A percentile compares a stretch with the other conserved stretches of the same genome.
phyloP scores from a whole-genome alignment of 139 green algal species.

The Chlorella sp. region DNA sequence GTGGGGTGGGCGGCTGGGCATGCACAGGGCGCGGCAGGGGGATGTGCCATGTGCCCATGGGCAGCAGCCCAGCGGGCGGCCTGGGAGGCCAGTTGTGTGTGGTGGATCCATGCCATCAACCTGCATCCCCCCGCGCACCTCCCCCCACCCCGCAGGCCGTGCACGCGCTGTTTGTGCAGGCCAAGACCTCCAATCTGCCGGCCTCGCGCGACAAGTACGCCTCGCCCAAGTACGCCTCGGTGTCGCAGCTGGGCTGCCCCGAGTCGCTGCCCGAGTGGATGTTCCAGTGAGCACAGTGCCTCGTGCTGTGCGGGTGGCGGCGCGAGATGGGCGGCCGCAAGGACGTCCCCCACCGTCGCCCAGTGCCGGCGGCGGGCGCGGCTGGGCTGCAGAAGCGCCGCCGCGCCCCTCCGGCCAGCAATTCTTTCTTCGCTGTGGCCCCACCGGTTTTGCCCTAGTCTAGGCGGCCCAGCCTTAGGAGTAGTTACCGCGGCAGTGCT shows the following conservation, averaged over 20 bases:
- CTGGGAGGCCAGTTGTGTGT: too few species aligned
- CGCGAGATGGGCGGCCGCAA: too few species aligned
- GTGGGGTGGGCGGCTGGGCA: background rate
- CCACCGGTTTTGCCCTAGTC: too few species aligned
- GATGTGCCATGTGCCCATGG: background rate
- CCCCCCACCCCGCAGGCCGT: constrained; percentile 29
- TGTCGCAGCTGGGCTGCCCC: constrained; percentile 41
- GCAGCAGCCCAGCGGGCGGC: background rate
- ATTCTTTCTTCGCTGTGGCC: too few species aligned
- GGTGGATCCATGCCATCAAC: background rate
- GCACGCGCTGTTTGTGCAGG: constrained; percentile 33
- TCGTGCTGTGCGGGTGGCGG: too few species aligned
- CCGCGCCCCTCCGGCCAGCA: too few species aligned
- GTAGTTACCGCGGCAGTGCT: too few species aligned
- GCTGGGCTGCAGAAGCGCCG: background rate
- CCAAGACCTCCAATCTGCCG: constrained; percentile 48
- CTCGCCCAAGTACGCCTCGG: constrained; percentile 47
- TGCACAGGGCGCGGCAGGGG: background rate
- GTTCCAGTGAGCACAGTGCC: constrained; percentile 19
- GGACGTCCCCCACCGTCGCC: too few species aligned
- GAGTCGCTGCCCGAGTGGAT: constrained; percentile 48
- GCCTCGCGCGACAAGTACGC: constrained; percentile 69
- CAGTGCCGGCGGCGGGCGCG: background rate
- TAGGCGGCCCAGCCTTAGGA: too few species aligned
- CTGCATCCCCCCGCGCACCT: background rate